Percentiles rank a stretch among this genome's conserved stretches.
These are phyloP conservation scores for Syzygium aromaticum DNA, from an alignment of 345 rosid genomes.

Conservation along the genomic window DNA sequence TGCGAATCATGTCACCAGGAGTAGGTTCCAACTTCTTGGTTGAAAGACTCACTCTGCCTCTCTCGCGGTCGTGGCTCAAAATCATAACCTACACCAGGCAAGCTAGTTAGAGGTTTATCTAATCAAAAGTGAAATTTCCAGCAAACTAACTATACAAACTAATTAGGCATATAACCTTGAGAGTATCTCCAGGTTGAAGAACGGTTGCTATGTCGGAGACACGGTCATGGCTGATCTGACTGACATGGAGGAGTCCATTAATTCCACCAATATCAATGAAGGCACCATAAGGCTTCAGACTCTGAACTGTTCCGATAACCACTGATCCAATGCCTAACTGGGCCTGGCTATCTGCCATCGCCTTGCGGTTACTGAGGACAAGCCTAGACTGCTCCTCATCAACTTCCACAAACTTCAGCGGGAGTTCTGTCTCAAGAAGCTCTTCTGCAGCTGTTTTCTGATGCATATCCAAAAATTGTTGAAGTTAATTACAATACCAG, in stretches of 20 bases:
- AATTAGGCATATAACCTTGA: conserved; percentile 41
- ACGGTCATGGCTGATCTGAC: conserved; percentile 97
- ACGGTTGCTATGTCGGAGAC: conserved; percentile 89
- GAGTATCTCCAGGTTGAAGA: conserved; percentile 94
- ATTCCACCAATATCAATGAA: conserved; percentile 96
- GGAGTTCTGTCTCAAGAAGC: conserved; percentile 75
- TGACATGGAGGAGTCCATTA: conserved; percentile 95
- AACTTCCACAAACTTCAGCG: conserved; percentile 91
- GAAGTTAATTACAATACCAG: neutral
- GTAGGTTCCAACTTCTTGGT: conserved; percentile 98
- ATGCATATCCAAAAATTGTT: neutral
- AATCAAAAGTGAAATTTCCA: neutral
- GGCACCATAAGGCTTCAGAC: conserved; percentile 96
- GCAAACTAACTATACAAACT: neutral
- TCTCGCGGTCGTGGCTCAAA: conserved; percentile 93
- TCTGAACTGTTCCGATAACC: conserved; percentile 81
- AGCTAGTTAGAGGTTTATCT: neutral
- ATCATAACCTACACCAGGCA: conserved; percentile 63
- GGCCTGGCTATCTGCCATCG: conserved; percentile 96
- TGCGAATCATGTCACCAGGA: conserved; percentile 98
- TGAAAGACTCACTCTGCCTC: conserved; percentile 95
- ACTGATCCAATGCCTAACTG: conserved; percentile 96
- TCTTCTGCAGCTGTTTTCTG: conserved; percentile 85
- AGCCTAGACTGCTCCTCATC: conserved; percentile 93
- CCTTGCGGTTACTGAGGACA: conserved; percentile 94